These are phyloP conservation scores for Phragmites australis DNA, from an alignment of 176 grass and related monocot genomes.

Conservation along the genomic window DNA sequence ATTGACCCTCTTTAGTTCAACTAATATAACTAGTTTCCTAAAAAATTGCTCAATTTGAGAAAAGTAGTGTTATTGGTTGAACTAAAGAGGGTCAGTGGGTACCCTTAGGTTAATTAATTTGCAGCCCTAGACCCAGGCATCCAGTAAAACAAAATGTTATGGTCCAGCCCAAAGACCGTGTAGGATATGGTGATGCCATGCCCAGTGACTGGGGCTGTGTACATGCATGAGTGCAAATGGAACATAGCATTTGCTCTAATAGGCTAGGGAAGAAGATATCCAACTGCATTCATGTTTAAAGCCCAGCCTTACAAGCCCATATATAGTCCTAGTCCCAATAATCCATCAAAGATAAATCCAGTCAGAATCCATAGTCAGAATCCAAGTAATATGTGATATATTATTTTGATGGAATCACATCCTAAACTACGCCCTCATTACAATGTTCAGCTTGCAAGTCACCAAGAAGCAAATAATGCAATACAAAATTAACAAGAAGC, in stretches of 20 bases:
- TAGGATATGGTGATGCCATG: background rate
- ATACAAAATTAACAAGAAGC: background rate
- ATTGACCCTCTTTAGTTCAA: too few species aligned
- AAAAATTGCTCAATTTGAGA: too few species aligned
- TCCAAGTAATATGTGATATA: background rate
- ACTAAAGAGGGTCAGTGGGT: too few species aligned
- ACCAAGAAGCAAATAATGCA: background rate
- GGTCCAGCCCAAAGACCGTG: background rate
- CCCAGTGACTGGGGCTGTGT: background rate
- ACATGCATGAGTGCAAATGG: background rate
- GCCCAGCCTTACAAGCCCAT: background rate
- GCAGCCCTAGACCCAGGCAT: too few species aligned
- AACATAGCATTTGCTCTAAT: background rate
- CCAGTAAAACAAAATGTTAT: background rate
- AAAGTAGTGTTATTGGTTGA: too few species aligned
- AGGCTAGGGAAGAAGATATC: background rate
- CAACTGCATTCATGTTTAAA: background rate
- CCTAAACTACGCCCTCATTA: background rate
- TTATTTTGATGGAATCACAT: background rate
- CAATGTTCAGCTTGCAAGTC: background rate
- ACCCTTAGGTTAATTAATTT: too few species aligned
- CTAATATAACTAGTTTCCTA: too few species aligned
- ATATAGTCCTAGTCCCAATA: background rate
- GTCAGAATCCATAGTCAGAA: background rate
- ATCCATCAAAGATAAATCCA: background rate